phyloP scores from a whole-genome alignment of 2,329 filamentous ascomycete genomes.

The Hypoxylon sp. region DNA sequence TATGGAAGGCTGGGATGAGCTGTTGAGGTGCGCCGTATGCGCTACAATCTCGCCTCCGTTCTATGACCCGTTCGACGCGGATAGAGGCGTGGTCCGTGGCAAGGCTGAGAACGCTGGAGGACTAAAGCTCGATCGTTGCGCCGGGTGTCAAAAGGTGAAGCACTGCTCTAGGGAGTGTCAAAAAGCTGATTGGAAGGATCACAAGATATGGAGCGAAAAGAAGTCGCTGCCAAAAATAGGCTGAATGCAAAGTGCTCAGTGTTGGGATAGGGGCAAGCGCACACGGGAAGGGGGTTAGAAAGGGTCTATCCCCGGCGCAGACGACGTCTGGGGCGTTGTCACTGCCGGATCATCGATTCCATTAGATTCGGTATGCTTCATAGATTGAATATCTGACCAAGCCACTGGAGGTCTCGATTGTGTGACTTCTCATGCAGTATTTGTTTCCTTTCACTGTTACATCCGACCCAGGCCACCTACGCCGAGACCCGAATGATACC shows the following conservation, averaged over 20 bases:
- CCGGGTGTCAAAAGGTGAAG: not conserved
- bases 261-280: too few relatives aligned
- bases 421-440: not conserved
- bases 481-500: constrained; percentile 1
- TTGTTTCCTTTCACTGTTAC: not conserved
- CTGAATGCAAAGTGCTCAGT: not conserved
- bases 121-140: not conserved
- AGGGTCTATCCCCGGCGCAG: not conserved
- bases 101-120: not conserved
- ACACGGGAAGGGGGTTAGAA: not conserved
- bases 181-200: not conserved
- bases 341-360: not conserved
- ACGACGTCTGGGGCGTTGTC: not conserved
- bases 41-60: not conserved
- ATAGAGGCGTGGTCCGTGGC: not conserved
- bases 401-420: not conserved
- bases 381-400: not conserved
- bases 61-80: not conserved
- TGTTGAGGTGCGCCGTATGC: not conserved
- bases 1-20: not conserved
- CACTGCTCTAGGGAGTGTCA: not conserved
- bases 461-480: not conserved
- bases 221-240: not conserved
- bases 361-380: not conserved
- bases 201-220: not conserved